phyloP scores from a whole-genome alignment of 345 rosid species.

The Eucalyptus viminalis region DNA sequence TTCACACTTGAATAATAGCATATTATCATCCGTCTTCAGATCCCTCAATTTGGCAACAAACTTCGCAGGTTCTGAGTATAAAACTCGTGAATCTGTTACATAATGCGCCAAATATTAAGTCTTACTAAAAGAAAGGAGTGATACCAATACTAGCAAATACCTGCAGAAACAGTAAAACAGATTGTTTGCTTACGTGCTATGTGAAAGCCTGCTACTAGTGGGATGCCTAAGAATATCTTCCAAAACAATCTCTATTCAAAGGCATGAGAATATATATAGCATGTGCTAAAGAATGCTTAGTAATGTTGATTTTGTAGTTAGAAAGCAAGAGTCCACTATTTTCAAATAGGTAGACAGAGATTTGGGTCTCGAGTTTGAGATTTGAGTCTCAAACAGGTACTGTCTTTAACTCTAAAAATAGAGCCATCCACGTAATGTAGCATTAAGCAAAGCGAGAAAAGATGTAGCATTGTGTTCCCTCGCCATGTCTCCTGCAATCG shows the following conservation, averaged over 20 bases:
- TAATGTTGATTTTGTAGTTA: neutral
- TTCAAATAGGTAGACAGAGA: neutral
- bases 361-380: neutral
- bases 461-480: neutral
- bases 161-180: neutral
- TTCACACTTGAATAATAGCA: conserved; percentile 76
- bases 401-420: neutral
- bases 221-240: neutral
- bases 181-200: neutral
- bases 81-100: conserved; percentile 65
- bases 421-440: neutral
- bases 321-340: neutral
- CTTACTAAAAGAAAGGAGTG: neutral
- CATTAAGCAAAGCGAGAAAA: neutral
- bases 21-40: conserved; percentile 60
- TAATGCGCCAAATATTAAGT: neutral
- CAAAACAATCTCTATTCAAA: neutral
- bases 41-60: conserved; percentile 90
- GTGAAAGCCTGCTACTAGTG: neutral
- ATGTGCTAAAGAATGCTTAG: neutral
- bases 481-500: neutral
- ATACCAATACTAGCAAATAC: neutral
- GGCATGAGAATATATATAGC: neutral
- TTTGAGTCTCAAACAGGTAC: neutral
- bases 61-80: conserved; percentile 94